Base-by-base conservation (phyloP, 2,329 filamentous ascomycete species). In the Hypoxylon sp. region DNA sequence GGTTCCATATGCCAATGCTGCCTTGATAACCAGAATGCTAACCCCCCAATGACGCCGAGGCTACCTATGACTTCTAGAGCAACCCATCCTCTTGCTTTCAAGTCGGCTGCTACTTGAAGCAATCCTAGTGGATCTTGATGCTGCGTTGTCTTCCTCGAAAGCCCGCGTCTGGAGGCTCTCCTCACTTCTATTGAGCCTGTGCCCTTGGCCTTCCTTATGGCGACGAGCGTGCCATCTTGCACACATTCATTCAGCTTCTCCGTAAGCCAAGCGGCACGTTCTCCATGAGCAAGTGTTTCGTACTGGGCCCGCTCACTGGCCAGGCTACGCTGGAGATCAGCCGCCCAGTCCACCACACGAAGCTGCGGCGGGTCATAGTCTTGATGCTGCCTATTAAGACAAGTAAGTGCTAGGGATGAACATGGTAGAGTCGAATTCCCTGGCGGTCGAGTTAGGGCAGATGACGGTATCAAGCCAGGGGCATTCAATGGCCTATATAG, bases 51-150 rank as follows among this genome's bases (percentile, higher is more conserved):
- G 28, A 96, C 81, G 0, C 93, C 90, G 58, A 94, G 83, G 56
- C 91, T 89, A 13, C 93, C 91, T 21, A 94, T 79, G 5, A 97
- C 82, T 76, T 94, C 91, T 38, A 97, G 81, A 0, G 91, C 86
- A 50, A 91, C 79, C 82, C 90, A 90, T 0, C 92, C 87, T 49
- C 85, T 86, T 48, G 85, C 84, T 72, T 86, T 89, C 41, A 97
- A 75, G 36, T 89, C 86, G 19, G 91, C 88, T 2, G 88, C 87
- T 69, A 94, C 86, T 67, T 90, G 85, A 56, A 97, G 84, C 36
- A 97, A 78, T 0, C 94, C 94, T 0, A 97, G 83, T 0, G 94
- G 94, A 77, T 98, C 94, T 65, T 92, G 86, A 34, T 89, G 85
- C 25, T 72, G 69, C 53, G 72, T 60, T 28, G 74, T 75, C 63